Conservation (phyloP, 2,329 filamentous ascomycete genomes). For the Pseudocercospora fijiensis region DNA sequence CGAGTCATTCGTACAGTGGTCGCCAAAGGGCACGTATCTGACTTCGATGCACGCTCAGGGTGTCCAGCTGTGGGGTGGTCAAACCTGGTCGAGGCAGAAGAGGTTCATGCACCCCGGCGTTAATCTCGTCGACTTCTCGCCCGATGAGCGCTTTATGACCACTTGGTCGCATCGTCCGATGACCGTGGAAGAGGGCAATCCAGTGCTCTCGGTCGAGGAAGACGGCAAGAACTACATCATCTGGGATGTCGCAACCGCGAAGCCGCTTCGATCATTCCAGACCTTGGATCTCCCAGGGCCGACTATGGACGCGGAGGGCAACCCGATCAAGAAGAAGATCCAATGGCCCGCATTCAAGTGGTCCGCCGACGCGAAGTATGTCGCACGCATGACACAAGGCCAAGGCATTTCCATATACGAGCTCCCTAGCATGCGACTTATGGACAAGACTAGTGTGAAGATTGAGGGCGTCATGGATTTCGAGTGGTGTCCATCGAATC, state of each 20-base stretch:
- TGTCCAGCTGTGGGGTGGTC: constrained; percentile 94
- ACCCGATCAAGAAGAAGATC: constrained; percentile 80
- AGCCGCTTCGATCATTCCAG: constrained; percentile 88
- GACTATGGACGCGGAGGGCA: constrained; percentile 59
- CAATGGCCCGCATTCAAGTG: constrained; percentile 99
- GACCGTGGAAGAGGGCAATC: constrained; percentile 82
- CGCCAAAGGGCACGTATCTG: constrained; percentile 87
- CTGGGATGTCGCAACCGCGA: constrained; percentile 89
- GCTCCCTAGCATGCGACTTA: constrained; percentile 80
- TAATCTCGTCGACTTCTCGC: constrained; percentile 95
- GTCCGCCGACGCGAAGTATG: constrained; percentile 96
- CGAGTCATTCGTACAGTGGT: constrained; percentile 97
- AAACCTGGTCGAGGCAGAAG: constrained; percentile 84
- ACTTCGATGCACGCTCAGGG: constrained; percentile 94
- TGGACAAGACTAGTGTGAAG: constrained; percentile 91
- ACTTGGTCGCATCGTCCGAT: constrained; percentile 97
- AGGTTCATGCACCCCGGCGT: constrained; percentile 94
- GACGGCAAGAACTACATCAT: constrained; percentile 99
- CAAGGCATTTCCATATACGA: constrained; percentile 91
- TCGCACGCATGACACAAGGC: constrained; percentile 84
- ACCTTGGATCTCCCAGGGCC: constrained; percentile 76
- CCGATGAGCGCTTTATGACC: constrained; percentile 85
- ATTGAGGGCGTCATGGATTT: constrained; percentile 97
- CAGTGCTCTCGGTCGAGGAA: constrained; percentile 74
- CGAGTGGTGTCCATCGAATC: constrained; percentile 88